Conservation (phyloP, 495 filamentous ascomycete species). For the Hapsidospora chrysogenum region DNA sequence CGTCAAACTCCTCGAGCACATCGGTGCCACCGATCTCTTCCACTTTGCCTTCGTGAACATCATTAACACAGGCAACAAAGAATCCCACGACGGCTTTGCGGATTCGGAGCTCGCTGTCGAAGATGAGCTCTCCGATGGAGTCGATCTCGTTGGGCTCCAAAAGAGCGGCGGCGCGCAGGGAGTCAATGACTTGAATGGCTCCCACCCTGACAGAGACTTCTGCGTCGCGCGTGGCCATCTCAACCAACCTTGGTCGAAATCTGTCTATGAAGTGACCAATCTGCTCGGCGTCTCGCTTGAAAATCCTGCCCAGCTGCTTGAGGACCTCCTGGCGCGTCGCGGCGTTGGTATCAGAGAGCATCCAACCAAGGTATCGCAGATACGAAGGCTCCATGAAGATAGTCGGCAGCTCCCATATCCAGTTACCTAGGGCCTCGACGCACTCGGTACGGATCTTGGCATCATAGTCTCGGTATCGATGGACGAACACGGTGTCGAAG, state of each 20-base stretch:
- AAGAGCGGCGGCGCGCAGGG: slow-evolving; percentile 67
- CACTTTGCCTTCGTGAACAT: slow-evolving; percentile 59
- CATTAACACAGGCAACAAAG: slow-evolving; percentile 71
- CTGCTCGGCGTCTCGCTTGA: slow-evolving; percentile 60
- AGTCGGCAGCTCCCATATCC: slow-evolving; percentile 70
- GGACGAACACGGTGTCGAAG: slow-evolving; percentile 80
- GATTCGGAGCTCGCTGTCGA: slow-evolving; percentile 67
- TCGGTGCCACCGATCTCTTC: slow-evolving; percentile 63
- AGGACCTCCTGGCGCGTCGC: slow-evolving; percentile 59
- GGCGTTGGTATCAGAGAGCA: slow-evolving; percentile 60
- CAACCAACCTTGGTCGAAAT: slow-evolving; percentile 73
- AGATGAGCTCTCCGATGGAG: slow-evolving; percentile 65
- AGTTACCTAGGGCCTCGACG: slow-evolving; percentile 64
- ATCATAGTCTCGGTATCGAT: slow-evolving; percentile 90
- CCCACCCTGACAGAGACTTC: slow-evolving; percentile 62
- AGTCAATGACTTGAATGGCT: slow-evolving; percentile 63
- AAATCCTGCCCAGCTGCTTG: slow-evolving; percentile 61
- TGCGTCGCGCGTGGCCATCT: slow-evolving; percentile 73
- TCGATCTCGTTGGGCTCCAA: slow-evolving; percentile 86
- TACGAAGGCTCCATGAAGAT: slow-evolving; percentile 77
- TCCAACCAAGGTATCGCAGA: slow-evolving; percentile 87
- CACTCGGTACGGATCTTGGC: slow-evolving; percentile 72
- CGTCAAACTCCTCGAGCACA: slow-evolving; percentile 43
- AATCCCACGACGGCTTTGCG: slow-evolving; percentile 79
- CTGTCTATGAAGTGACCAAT: slow-evolving; percentile 79